Evolutionary conservation across 225 moss, liverwort and hornwort species (phyloP).

Genomic region (Lunularia cruciata): DNA sequence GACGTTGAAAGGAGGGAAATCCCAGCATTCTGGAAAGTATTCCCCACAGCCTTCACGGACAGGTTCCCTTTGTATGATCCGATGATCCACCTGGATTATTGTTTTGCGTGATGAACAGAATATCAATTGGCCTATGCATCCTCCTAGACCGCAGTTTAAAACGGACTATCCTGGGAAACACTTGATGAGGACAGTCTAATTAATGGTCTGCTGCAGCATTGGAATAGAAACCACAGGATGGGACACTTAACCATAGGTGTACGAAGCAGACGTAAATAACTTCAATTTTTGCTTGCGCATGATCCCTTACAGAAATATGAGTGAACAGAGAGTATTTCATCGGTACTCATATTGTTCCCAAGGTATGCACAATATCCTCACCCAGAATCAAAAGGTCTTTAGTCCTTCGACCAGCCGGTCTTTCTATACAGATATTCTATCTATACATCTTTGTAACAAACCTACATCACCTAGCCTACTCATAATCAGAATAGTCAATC

Average conservation of each 20-base stretch:
- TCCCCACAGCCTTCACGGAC: too few relatives aligned
- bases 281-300: not conserved
- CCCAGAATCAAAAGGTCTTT: not conserved
- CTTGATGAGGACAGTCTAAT: too few relatives aligned
- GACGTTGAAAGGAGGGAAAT: too few relatives aligned
- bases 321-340: not conserved
- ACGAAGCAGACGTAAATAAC: not conserved
- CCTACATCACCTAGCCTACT: not conserved
- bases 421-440: conserved; percentile 11
- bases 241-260: not conserved
- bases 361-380: not conserved
- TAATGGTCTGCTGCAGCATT: too few relatives aligned
- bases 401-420: not conserved
- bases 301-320: not conserved
- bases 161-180: too few relatives aligned
- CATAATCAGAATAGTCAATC: conserved; percentile 8
- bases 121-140: too few relatives aligned
- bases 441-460: conserved; percentile 15
- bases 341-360: not conserved
- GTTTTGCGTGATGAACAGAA: too few relatives aligned
- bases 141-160: too few relatives aligned
- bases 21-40: too few relatives aligned
- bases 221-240: too few relatives aligned
- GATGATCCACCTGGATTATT: too few relatives aligned
- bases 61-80: too few relatives aligned